Percentiles rank a stretch among this genome's conserved stretches.
phyloP scores from a whole-genome alignment of 805 yeast species.

The Phaffomyces opuntiae region DNA sequence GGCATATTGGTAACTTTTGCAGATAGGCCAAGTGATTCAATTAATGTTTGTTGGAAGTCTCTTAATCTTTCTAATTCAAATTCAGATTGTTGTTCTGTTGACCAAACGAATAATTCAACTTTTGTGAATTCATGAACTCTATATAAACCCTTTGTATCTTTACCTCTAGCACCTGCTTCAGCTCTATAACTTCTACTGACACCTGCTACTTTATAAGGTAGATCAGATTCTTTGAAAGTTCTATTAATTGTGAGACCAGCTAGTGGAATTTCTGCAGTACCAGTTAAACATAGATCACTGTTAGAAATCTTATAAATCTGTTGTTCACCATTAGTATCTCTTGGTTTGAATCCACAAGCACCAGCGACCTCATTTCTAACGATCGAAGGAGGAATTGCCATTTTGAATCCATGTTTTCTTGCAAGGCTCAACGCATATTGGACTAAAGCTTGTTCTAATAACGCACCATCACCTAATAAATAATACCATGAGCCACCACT shows the following conservation, averaged over 20 bases:
- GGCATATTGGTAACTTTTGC: conserved; percentile 89
- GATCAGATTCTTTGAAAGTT: conserved; percentile 31
- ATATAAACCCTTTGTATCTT: conserved; percentile 85
- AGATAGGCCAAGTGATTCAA: conserved; percentile 61
- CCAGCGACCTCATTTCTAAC: conserved; percentile 68
- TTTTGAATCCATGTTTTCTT: conserved; percentile 54
- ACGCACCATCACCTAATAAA: conserved; percentile 75
- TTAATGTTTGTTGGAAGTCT: conserved; percentile 55
- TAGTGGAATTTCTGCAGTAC: conserved; percentile 92
- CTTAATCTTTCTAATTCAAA: conserved; percentile 53
- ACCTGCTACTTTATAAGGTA: conserved; percentile 66
- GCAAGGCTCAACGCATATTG: conserved; percentile 72
- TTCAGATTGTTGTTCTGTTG: conserved; percentile 36
- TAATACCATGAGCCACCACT: conserved; percentile 87
- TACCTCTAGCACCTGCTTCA: conserved; percentile 96
- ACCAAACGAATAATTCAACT: conserved; percentile 85
- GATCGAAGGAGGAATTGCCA: conserved; percentile 79
- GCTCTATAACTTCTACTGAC: conserved; percentile 85
- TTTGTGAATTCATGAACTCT: conserved; percentile 96
- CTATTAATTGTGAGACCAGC: conserved; percentile 69
- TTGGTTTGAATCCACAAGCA: conserved; percentile 94
- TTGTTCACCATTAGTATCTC: conserved; percentile 78
- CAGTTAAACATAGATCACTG: conserved; percentile 62
- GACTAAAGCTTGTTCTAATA: conserved; percentile 82
- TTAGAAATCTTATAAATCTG: conserved; percentile 68